Conservation (phyloP, 2,329 filamentous ascomycete species). For the Neofusicoccum ribis region DNA sequence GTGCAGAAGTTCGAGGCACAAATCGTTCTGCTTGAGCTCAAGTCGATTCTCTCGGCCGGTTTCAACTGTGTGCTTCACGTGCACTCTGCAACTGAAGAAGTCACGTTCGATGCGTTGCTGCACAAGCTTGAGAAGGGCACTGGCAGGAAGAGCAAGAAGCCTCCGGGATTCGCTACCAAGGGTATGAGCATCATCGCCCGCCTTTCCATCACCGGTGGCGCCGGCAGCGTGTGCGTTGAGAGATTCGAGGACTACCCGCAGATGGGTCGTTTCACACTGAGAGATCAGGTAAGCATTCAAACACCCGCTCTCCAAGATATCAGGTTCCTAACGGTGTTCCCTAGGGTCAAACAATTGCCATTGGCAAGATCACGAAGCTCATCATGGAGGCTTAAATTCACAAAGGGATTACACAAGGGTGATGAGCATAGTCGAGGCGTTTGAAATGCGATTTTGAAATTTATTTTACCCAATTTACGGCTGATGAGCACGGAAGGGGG, state of each 20-base stretch:
- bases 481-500: neutral
- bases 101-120: constrained; percentile 82
- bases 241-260: constrained; percentile 95
- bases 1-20: constrained; percentile 92
- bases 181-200: constrained; percentile 87
- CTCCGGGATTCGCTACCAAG: constrained; percentile 85
- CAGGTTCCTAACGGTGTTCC: constrained; percentile 31
- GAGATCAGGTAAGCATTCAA: constrained; percentile 24
- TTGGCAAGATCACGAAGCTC: constrained; percentile 97
- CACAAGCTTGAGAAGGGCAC: constrained; percentile 97
- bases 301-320: no score
- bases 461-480: constrained; percentile 5
- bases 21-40: constrained; percentile 91
- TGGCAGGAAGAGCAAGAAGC: constrained; percentile 85
- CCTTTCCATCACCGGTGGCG: constrained; percentile 81
- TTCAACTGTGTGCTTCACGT: constrained; percentile 99
- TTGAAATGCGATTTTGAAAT: neutral
- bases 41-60: constrained; percentile 88
- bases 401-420: neutral
- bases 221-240: constrained; percentile 88
- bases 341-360: constrained; percentile 97
- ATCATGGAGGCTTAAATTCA: constrained; percentile 43
- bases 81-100: constrained; percentile 95
- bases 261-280: constrained; percentile 34
- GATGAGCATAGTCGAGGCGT: constrained; percentile 17